Evolutionary conservation across 257 asterid genomes (phyloP), one percentile per base, ranked within the genome.

Genomic region (Ophiorrhiza pumila): DNA sequence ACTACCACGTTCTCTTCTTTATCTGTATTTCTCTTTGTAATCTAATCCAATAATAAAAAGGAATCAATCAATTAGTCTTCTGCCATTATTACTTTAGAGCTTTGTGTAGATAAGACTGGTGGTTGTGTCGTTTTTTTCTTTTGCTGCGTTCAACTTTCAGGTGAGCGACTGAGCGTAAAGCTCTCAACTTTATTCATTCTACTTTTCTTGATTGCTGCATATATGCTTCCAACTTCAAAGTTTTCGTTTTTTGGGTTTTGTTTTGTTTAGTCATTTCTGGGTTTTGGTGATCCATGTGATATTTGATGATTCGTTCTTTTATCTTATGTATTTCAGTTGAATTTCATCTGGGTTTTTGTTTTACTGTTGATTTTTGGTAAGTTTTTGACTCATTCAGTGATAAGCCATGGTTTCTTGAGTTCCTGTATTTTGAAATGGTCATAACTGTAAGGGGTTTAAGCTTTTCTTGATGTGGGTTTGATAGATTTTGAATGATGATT

Each of bases 21-120:
- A 77, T 76, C 81, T 78, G 10, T 23, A 71, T 39, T 49, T 41
- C 35, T 9, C 57, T 45, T 42, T 15, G n/a, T 39, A 60, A 25
- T 72, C 57, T 73, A 68, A 73, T 69, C 76, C 64, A 74, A 73
- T 78, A 69, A 65, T 12, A 56, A 80, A 68, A 72, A 69, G 81
- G 81, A 80, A 85, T 81, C 83, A 64, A 80, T 79, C 74, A 69
- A 73, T 76, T 68, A 77, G 72, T 60, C 74, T 67, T n/a, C 69
- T 59, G 25, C 49, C 71, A 74, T 80, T 63, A 83, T 74, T 25
- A 61, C 57, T 20, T 53, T 22, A 74, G 34, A 14, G 20, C 55
- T 71, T 76, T 69, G 43, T 46, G 43, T 35, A 81, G 84, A 81
- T 76, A 83, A 76, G 87, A 66, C 34, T 72, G 61, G 60, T 63